A percentile compares a stretch with the other conserved stretches of the same genome.
phyloP scores from a whole-genome alignment of 805 yeast genomes.

The Sugiyamaella valdiviana region DNA sequence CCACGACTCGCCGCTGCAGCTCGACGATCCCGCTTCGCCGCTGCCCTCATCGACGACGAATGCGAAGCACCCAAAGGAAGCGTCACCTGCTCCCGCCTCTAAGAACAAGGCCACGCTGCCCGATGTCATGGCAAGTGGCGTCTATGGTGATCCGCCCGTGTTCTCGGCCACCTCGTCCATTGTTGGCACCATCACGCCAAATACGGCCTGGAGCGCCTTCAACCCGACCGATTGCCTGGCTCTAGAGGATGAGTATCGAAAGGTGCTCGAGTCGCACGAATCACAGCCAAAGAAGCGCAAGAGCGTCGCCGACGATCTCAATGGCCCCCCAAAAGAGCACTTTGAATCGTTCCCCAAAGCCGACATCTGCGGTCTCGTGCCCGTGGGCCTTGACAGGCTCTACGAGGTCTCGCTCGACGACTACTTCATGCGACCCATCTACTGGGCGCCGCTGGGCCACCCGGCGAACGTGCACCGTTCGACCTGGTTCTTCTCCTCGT shows the following conservation, averaged over 20 bases:
- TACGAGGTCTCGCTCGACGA: constrained; percentile 23
- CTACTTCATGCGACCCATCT: constrained; percentile 31
- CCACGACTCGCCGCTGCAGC: constrained; percentile 21
- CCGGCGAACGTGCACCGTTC: constrained; percentile 30
- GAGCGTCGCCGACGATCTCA: neutral
- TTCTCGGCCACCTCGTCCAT: constrained; percentile 23
- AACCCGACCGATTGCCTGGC: constrained; percentile 31
- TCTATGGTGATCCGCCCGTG: constrained; percentile 9
- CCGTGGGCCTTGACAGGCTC: constrained; percentile 30
- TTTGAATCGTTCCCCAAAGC: constrained; percentile 1
- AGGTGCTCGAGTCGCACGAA: neutral
- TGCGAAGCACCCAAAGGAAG: neutral
- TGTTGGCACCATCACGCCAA: constrained; percentile 25
- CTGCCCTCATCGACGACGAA: constrained; percentile 17
- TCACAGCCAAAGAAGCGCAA: neutral
- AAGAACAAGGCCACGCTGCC: neutral
- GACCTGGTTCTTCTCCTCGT: constrained; percentile 34
- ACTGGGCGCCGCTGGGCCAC: constrained; percentile 33
- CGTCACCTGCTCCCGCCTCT: neutral
- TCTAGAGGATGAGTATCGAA: constrained; percentile 16
- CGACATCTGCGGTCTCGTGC: constrained; percentile 14
- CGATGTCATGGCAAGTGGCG: neutral
- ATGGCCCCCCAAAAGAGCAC: neutral
- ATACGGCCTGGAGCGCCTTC: constrained; percentile 34
- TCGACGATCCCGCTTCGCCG: constrained; percentile 25